Evolutionary conservation across 345 rosid genomes (phyloP), one percentile per base, ranked within the genome.

Genomic region (rapeseed (Brassica napus)): DNA sequence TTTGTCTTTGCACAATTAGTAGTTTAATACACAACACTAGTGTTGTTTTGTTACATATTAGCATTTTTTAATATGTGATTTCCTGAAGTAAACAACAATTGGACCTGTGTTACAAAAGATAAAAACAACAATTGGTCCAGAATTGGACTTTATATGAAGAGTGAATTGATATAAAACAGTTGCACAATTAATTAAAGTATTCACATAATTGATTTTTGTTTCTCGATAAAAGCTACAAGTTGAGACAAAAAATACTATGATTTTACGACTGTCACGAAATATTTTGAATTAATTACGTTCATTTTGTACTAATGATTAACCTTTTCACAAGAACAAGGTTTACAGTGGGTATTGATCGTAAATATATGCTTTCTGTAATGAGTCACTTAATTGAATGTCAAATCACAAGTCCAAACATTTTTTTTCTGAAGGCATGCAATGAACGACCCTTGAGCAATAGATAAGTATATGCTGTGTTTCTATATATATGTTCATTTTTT

Each of bases 1-100:
- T 71, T 81, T 75, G 83, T 81, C 65, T 8, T 70, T 65, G 47
- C 32, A 32, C 37, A 75, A 42, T 80, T 58, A 44, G 26, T 60
- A 60, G 66, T 73, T 67, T 69, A 39, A 61, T 49, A 68, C 47
- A 74, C 59, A 16, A 16, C 79, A 60, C n/a, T 54, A 69, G 11
- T 42, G 49, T 59, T 79, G 68, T 58, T 44, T 47, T 57, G 55
- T 47, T 42, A 58, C n/a, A n/a, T n/a, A 52, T 52, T 26, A 59
- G 21, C 74, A 73, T 67, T 79, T 73, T 15, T 26, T 60, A 31
- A 14, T 74, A 58, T 78, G 16, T 67, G 64, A 6, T 67, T 79
- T 73, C 65, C 12, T 68, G 70, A 79, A 68, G 4, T 60, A 44
- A 11, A 44, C 15, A 44, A 8, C 11, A 3, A 14, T 47, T 47